Evolutionary conservation across 306 rosid genomes (phyloP).

Genomic region (Alnus rubra): DNA sequence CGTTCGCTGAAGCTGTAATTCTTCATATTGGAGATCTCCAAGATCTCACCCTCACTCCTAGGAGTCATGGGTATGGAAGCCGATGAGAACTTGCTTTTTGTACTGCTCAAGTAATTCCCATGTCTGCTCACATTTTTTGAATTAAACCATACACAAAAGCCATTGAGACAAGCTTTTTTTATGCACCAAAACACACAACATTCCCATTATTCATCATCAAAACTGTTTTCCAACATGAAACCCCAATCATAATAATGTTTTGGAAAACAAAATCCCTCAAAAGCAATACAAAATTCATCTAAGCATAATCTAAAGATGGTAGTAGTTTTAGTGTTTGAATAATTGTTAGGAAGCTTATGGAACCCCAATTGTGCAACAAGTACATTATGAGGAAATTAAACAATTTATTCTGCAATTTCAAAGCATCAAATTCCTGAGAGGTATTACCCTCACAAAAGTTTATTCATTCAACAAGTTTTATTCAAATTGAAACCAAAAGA

Average conservation of each 20-base stretch:
- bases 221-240: slow-evolving; percentile 16
- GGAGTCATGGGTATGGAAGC: slow-evolving; percentile 60
- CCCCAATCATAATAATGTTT: not conserved
- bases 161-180: slow-evolving; percentile 19
- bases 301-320: not conserved
- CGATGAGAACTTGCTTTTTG: slow-evolving; percentile 63
- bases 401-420: not conserved
- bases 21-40: slow-evolving; percentile 70
- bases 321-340: not conserved
- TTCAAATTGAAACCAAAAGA: not conserved
- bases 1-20: slow-evolving; percentile 65
- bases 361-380: not conserved
- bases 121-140: slow-evolving; percentile 63
- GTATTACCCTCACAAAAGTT: not conserved
- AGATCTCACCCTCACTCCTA: slow-evolving; percentile 81
- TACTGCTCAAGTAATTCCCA: slow-evolving; percentile 44
- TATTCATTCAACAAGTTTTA: not conserved
- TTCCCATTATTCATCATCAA: slow-evolving; percentile 12
- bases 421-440: not conserved
- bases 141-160: slow-evolving; percentile 54
- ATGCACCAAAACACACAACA: slow-evolving; percentile 8
- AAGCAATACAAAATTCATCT: not conserved
- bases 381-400: not conserved
- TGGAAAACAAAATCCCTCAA: slow-evolving; percentile 14
- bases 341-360: not conserved